Base-by-base conservation (phyloP, 306 rosid genomes). In the Medicago arabica region DNA sequence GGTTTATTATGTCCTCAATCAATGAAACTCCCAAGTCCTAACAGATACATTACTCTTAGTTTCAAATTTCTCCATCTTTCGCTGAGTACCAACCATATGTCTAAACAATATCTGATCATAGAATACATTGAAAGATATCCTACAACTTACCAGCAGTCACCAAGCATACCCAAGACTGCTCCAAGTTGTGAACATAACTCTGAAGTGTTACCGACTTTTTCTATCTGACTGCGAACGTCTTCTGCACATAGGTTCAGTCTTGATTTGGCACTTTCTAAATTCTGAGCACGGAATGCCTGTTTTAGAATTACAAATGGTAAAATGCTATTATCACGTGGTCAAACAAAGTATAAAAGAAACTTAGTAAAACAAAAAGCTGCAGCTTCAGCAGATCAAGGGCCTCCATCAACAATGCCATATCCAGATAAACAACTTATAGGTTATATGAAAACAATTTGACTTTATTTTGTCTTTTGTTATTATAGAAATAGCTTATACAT, bases 121-220 rank as follows among this genome's bases (percentile, higher is more conserved):
- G 8, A 76, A 72, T 13, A 55, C 44, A 74, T 16, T 3, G 36
- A 21, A 43, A 25, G n/a, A 65, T 49, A 53, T 51, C 16, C 13
- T 14, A 73, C 51, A 50, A 81, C 97, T 39, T 34, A 92, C 99
- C 99, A 84, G 95, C 99, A 95, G 69, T 95, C 99, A 50, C 97
- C 99, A 83, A 95, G 97, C 96, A 92, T 95, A 49, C 99, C 99
- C 71, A 95, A 87, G 75, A 92, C 99, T 4, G 97, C 99, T 77
- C 99, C 99, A 43, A 95, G 99, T 86, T 95, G 99, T 59, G 99
- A 92, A 83, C 97, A 92, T 71, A 95, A 76, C 67, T 95, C 99
- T 46, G 93, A 76, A n/a, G 91, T 86, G 81, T 81, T 74, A 12
- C 97, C 99, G 74, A 77, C 71, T 44, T 78, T 92, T 81, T 90